Evolutionary conservation across 148 eudicot species (phyloP).

Genomic region (Nyssa sinensis): DNA sequence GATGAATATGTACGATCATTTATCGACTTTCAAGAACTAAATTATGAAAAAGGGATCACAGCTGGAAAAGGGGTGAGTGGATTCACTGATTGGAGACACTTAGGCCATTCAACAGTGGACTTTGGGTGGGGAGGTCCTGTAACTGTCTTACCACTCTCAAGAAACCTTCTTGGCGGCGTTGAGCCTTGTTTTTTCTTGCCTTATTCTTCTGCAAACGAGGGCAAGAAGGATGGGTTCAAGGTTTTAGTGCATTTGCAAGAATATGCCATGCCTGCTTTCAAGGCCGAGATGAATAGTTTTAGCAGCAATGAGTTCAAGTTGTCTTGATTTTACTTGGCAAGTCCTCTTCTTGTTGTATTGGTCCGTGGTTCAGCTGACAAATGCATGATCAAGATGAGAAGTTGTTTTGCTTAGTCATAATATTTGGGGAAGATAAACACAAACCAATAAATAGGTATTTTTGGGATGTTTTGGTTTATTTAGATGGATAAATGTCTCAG

Average conservation of each 20-base stretch:
- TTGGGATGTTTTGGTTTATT: neutral
- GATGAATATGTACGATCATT: conserved; percentile 55
- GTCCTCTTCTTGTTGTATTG: neutral
- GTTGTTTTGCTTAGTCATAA: neutral
- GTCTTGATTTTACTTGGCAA: neutral
- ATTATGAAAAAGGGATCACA: conserved; percentile 46
- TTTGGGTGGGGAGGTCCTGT: conserved; percentile 76
- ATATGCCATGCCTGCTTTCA: conserved; percentile 38
- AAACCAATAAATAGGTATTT: neutral
- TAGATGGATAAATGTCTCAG: no score
- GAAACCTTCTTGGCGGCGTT: conserved; percentile 50
- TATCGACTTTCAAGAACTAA: conserved; percentile 60
- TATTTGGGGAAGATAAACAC: neutral
- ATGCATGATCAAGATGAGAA: neutral
- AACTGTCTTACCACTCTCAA: conserved; percentile 59
- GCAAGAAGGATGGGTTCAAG: conserved; percentile 47
- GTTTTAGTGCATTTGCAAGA: conserved; percentile 44
- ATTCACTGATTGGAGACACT: conserved; percentile 78
- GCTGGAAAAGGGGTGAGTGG: conserved; percentile 55
- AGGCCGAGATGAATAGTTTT: conserved; percentile 49
- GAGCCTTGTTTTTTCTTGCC: conserved; percentile 75
- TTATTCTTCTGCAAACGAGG: conserved; percentile 26
- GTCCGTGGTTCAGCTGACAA: neutral
- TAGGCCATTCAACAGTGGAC: conserved; percentile 69
- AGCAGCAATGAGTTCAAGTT: conserved; percentile 18